Conservation (phyloP, 805 yeast genomes). For the Pichia thaimueangensis region DNA sequence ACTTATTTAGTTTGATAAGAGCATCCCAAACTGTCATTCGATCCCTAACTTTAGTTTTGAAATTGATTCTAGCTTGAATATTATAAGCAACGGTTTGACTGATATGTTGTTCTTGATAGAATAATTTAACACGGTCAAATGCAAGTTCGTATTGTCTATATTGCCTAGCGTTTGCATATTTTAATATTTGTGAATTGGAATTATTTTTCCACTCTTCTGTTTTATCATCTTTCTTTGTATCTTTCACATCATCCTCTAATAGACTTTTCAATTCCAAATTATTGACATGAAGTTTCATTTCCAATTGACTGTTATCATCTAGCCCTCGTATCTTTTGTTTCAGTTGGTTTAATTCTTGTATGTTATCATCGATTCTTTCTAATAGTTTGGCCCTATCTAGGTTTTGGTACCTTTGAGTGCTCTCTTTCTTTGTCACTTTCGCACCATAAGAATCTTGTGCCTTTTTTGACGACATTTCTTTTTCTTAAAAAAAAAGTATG, state of each 20-base stretch:
- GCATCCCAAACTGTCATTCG: slow-evolving; percentile 72
- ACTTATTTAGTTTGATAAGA: slow-evolving; percentile 49
- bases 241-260: slow-evolving; percentile 4
- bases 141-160: slow-evolving; percentile 66
- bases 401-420: slow-evolving; percentile 26
- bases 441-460: too few relatives aligned
- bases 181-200: slow-evolving; percentile 17
- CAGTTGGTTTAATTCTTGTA: slow-evolving; percentile 35
- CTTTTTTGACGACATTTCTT: too few relatives aligned
- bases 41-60: slow-evolving; percentile 61
- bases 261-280: slow-evolving; percentile 8
- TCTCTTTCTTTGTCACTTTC: too few relatives aligned
- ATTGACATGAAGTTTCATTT: not conserved
- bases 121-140: slow-evolving; percentile 57
- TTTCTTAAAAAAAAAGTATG: too few relatives aligned
- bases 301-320: not conserved
- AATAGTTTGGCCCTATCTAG: slow-evolving; percentile 28
- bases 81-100: slow-evolving; percentile 69
- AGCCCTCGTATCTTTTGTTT: slow-evolving; percentile 18
- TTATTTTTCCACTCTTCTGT: slow-evolving; percentile 21
- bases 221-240: not conserved
- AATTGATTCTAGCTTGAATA: slow-evolving; percentile 63
- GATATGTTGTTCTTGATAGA: slow-evolving; percentile 62
- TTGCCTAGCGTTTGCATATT: slow-evolving; percentile 25
- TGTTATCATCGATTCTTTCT: slow-evolving; percentile 38